Conservation (phyloP, 2,329 filamentous ascomycete genomes). For the Fusarium praegraminearum region DNA sequence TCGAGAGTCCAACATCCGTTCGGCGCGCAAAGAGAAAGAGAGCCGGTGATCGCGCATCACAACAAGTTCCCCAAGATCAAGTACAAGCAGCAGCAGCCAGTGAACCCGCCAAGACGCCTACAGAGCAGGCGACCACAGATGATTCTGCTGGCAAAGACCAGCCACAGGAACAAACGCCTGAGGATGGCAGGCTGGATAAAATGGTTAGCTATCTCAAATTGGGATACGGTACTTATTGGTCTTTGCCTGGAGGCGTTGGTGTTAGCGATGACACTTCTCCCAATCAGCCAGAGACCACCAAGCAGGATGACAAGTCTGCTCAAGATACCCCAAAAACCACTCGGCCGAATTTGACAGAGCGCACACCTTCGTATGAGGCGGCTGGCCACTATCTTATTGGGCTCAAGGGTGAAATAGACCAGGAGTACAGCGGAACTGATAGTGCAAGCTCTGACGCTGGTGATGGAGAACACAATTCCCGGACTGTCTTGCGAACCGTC, state of each 20-base stretch:
- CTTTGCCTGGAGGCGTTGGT: constrained; percentile 52
- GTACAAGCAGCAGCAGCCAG: not conserved
- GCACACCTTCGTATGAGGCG: constrained; percentile 47
- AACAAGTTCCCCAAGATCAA: constrained; percentile 10
- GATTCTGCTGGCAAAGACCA: constrained; percentile 28
- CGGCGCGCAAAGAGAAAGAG: constrained; percentile 62
- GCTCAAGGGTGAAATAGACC: constrained; percentile 72
- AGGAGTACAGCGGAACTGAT: constrained; percentile 53
- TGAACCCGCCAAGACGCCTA: constrained; percentile 4
- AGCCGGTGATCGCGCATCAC: constrained; percentile 34
- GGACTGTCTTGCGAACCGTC: constrained; percentile 73
- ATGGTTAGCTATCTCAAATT: constrained; percentile 74
- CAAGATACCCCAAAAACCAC: constrained; percentile 17
- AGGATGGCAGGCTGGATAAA: constrained; percentile 62
- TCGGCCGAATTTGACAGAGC: constrained; percentile 25
- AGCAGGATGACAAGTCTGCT: constrained; percentile 26
- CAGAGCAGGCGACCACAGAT: not conserved
- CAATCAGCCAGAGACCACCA: constrained; percentile 27
- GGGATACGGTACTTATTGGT: constrained; percentile 76
- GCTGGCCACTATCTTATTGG: constrained; percentile 73
- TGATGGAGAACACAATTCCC: constrained; percentile 58
- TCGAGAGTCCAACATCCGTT: constrained; percentile 78
- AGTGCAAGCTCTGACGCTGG: constrained; percentile 49
- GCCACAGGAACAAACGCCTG: constrained; percentile 24
- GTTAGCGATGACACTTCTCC: constrained; percentile 30